Percentiles rank a stretch among this genome's conserved stretches.
These are phyloP conservation scores for Lachancea thermotolerans DNA, from an alignment of 805 yeast species.

Conservation along the genomic window DNA sequence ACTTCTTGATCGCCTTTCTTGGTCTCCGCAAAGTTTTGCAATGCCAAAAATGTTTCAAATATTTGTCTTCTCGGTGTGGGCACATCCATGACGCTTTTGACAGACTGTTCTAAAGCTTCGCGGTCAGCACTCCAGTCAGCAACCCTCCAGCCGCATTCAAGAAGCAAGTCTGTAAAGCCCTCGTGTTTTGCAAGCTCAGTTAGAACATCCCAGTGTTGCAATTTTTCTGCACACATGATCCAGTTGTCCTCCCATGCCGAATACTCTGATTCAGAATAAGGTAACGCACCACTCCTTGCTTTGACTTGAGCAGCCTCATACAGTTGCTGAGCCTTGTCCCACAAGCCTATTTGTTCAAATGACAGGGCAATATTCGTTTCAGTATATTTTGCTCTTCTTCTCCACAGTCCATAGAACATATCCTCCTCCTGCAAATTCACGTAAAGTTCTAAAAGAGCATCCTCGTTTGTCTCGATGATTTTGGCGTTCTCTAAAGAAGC, in stretches of 20 bases:
- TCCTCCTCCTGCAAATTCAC: slow-evolving; percentile 88
- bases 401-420: slow-evolving; percentile 96
- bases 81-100: slow-evolving; percentile 94
- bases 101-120: slow-evolving; percentile 90
- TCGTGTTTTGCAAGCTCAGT: slow-evolving; percentile 97
- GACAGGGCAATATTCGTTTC: slow-evolving; percentile 92
- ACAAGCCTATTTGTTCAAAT: slow-evolving; percentile 88
- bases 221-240: slow-evolving; percentile 93
- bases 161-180: slow-evolving; percentile 86
- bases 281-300: slow-evolving; percentile 90
- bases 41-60: slow-evolving; percentile 86
- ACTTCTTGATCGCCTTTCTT: slow-evolving; percentile 80
- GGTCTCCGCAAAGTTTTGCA: slow-evolving; percentile 91
- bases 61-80: slow-evolving; percentile 97
- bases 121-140: slow-evolving; percentile 97
- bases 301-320: slow-evolving; percentile 96
- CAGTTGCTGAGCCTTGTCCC: slow-evolving; percentile 89
- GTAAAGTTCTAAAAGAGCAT: slow-evolving; percentile 85
- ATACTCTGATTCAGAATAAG: slow-evolving; percentile 92
- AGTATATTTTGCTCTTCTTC: slow-evolving; percentile 88
- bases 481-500: slow-evolving; percentile 63
- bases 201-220: slow-evolving; percentile 96
- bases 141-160: slow-evolving; percentile 99
- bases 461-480: slow-evolving; percentile 78
- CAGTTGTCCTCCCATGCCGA: slow-evolving; percentile 98